Percentiles rank a stretch among this genome's conserved stretches.
phyloP scores from a whole-genome alignment of 495 filamentous ascomycete genomes.

The Rostrohypoxylon terebratum region DNA sequence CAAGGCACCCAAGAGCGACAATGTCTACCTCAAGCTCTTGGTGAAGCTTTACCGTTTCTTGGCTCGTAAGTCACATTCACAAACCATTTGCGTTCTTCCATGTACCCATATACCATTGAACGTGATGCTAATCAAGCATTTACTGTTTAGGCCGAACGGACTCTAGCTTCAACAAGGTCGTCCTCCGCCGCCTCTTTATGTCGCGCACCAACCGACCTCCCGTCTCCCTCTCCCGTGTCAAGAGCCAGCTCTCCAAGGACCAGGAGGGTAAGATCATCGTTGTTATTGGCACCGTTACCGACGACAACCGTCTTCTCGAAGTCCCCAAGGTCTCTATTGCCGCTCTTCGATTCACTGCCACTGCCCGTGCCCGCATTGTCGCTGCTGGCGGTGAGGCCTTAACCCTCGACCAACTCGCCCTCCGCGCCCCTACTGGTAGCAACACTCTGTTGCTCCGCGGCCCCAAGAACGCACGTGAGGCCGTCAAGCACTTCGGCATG shows the following conservation, averaged over 20 bases:
- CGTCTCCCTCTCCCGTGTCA: constrained; percentile 90
- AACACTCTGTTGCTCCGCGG: constrained; percentile 96
- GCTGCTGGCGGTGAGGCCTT: constrained; percentile 93
- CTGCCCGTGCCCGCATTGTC: constrained; percentile 90
- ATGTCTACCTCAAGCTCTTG: constrained; percentile 96
- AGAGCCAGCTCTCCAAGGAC: constrained; percentile 71
- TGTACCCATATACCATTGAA: background rate
- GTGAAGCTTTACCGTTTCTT: constrained; percentile 99
- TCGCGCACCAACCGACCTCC: constrained; percentile 97
- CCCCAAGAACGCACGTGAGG: constrained; percentile 96
- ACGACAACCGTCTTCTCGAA: constrained; percentile 90
- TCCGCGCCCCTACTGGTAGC: constrained; percentile 89
- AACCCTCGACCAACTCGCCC: constrained; percentile 95
- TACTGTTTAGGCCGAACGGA: constrained; percentile 84
- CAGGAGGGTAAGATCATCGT: constrained; percentile 92
- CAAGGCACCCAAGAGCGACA: constrained; percentile 96
- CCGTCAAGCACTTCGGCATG: constrained; percentile 98
- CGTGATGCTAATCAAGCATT: constrained; percentile 3
- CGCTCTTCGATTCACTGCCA: constrained; percentile 94
- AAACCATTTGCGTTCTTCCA: background rate
- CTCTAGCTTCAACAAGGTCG: constrained; percentile 94
- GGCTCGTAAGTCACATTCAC: constrained; percentile 75
- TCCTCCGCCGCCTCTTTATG: constrained; percentile 97
- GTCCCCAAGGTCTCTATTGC: constrained; percentile 93
- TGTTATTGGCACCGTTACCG: constrained; percentile 91